A percentile compares a stretch with the other conserved stretches of the same genome.
Conservation (phyloP, 805 yeast species). For the Diddensiella caesifluorescens region DNA sequence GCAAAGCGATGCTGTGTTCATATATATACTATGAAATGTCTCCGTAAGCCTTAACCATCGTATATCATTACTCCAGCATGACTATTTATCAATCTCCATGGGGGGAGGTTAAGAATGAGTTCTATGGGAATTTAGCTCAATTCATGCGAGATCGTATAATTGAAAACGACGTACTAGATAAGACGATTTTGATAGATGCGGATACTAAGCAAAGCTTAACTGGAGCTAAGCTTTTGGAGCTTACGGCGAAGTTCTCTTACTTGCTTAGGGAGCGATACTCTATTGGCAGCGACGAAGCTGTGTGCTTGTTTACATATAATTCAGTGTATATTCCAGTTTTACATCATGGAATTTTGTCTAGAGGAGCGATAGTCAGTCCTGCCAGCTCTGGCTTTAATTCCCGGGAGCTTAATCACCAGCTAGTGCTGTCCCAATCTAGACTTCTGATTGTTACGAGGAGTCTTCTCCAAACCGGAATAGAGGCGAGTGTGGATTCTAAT, state of each 20-base stretch:
- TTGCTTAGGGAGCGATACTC: slow-evolving; percentile 20
- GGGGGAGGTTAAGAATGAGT: slow-evolving; percentile 16
- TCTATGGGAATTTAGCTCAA: slow-evolving; percentile 18
- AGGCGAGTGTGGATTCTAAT: slow-evolving; percentile 4
- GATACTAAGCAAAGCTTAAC: slow-evolving; percentile 20
- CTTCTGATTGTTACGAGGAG: slow-evolving; percentile 19
- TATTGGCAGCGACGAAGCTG: slow-evolving; percentile 28
- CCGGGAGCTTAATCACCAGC: slow-evolving; percentile 32
- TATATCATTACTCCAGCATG: too few relatives aligned
- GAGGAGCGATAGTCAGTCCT: slow-evolving; percentile 32
- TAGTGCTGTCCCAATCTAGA: slow-evolving; percentile 21
- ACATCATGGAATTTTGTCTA: slow-evolving; percentile 27
- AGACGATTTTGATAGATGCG: slow-evolving; percentile 22
- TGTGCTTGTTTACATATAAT: slow-evolving; percentile 29
- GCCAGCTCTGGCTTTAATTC: slow-evolving; percentile 32
- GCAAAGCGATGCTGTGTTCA: too few relatives aligned
- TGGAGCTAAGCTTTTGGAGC: slow-evolving; percentile 14
- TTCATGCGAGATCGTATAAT: slow-evolving; percentile 11
- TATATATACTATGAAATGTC: too few relatives aligned
- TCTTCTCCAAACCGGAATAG: slow-evolving; percentile 5
- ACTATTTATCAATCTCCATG: slow-evolving; percentile 18
- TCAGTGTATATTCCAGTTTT: slow-evolving; percentile 26
- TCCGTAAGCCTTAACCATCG: too few relatives aligned
- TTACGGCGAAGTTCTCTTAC: slow-evolving; percentile 20
- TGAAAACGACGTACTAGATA: slow-evolving; percentile 8